Base-by-base conservation (phyloP, 2,329 filamentous ascomycete genomes). In the Torrubiellomyces zombiae region DNA sequence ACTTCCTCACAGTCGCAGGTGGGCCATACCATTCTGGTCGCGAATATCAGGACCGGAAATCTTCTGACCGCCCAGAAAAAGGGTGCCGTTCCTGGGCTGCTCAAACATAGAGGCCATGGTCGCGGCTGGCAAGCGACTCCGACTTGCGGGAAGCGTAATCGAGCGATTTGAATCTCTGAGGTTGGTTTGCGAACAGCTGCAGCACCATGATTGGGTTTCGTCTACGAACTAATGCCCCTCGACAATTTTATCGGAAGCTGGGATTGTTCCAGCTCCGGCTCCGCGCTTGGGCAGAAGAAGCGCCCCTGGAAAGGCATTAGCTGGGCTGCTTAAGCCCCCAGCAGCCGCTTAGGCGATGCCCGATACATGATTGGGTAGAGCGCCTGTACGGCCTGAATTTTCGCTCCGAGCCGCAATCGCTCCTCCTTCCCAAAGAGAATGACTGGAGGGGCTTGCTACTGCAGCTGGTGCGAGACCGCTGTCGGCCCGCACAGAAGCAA, bases 11-110 rank as follows among this genome's bases (percentile, higher is more conserved):
- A n/a, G n/a, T n/a, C n/a, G n/a, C n/a, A n/a, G n/a, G n/a, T 28
- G 32, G 36, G 31, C 36, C 49, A 49, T 61, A 80, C 79, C 78
- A 64, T 94, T 95, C 58, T 95, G 85, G 51, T 98, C 89, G 50
- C 89, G 72, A 52, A 98, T 92, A 58, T 98, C 89, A 43, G 81
- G 66, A 39, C 89, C 89, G 41, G 81, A 93, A 55, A 95, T 92
- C 71, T 98, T 98, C 58, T 82, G 75, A 50, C 89, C 89, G 42
- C 89, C 89, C 35, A 98, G 70, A 63, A 98, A 98, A 43, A 98
- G 68, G 45, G 83, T 94, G 53, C 91, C 89, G 50, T 92, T 91
- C 49, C 85, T 72, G 48, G 83, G 78, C 59, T 89, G 80, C 60
- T 94, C 83, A 48, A 95, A 98, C 56, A 98, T 83, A 48, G 81